Evolutionary conservation across 2,329 filamentous ascomycete genomes (phyloP).

Genomic region (Colletotrichum sidae): DNA sequence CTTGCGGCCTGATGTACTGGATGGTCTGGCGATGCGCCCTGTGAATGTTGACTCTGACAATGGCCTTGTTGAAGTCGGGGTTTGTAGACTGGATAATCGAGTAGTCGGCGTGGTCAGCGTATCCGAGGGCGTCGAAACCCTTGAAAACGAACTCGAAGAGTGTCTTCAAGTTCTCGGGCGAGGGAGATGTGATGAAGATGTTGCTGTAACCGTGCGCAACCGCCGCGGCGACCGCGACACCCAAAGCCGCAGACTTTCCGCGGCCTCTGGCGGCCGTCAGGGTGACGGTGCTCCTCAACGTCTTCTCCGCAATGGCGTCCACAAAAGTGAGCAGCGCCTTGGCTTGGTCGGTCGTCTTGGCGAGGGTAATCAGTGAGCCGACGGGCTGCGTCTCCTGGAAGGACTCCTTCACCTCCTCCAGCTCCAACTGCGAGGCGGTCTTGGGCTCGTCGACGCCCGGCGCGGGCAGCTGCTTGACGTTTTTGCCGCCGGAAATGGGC

Average conservation of each 20-base stretch:
- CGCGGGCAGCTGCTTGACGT: slow-evolving; percentile 84
- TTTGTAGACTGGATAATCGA: slow-evolving; percentile 98
- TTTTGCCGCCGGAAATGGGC: slow-evolving; percentile 95
- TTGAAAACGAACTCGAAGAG: slow-evolving; percentile 99
- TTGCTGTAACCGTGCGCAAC: slow-evolving; percentile 98
- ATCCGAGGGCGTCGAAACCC: slow-evolving; percentile 93
- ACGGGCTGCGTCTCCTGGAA: slow-evolving; percentile 88
- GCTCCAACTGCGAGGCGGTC: slow-evolving; percentile 77
- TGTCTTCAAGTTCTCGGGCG: slow-evolving; percentile 97
- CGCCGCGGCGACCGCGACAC: slow-evolving; percentile 92
- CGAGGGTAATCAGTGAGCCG: slow-evolving; percentile 84
- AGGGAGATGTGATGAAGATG: slow-evolving; percentile 98
- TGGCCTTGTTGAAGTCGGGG: slow-evolving; percentile 98
- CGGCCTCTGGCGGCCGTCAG: slow-evolving; percentile 93
- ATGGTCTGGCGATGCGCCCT: slow-evolving; percentile 96
- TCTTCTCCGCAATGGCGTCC: slow-evolving; percentile 96
- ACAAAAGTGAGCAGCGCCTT: slow-evolving; percentile 98
- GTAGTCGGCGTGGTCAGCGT: slow-evolving; percentile 96
- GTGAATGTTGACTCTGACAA: slow-evolving; percentile 96
- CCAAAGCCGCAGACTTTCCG: slow-evolving; percentile 96
- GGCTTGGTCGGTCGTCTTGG: slow-evolving; percentile 93
- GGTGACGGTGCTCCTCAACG: slow-evolving; percentile 90
- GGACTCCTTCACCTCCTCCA: slow-evolving; percentile 88
- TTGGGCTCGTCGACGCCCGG: slow-evolving; percentile 79
- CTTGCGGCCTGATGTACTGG: slow-evolving; percentile 97